Conservation (phyloP, 73 alveolate species). For the Paramecium tetraurelia region DNA sequence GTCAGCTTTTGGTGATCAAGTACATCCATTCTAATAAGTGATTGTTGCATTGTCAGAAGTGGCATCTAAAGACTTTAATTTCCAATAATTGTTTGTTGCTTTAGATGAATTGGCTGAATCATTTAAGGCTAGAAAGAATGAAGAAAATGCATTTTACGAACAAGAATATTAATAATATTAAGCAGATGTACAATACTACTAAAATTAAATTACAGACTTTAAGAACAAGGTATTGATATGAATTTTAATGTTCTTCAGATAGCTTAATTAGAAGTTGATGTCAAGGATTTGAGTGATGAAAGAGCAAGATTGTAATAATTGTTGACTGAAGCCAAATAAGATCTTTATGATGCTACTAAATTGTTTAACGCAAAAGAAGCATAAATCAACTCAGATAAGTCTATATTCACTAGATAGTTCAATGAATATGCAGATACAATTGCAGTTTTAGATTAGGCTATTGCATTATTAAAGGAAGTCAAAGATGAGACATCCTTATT, state of each 20-base stretch:
- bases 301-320: neutral
- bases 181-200: neutral
- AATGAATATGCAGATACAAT: slow-evolving; percentile 24
- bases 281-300: neutral
- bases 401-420: neutral
- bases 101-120: slow-evolving; percentile 48
- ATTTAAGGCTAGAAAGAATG: neutral
- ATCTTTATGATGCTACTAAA: slow-evolving; percentile 26
- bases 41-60: slow-evolving; percentile 7
- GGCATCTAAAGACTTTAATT: slow-evolving; percentile 28
- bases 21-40: neutral
- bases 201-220: slow-evolving; percentile 33
- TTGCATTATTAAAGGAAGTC: neutral
- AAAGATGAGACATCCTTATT: slow-evolving; percentile 1
- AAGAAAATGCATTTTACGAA: slow-evolving; percentile 39
- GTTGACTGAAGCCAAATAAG: neutral
- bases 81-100: slow-evolving; percentile 25
- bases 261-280: slow-evolving; percentile 30
- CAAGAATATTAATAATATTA: slow-evolving; percentile 7
- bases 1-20: neutral
- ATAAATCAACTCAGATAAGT: neutral
- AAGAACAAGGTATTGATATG: neutral
- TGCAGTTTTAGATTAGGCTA: slow-evolving; percentile 15
- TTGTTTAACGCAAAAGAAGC: neutral
- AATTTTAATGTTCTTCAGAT: neutral